phyloP scores from a whole-genome alignment of 495 filamentous ascomycete species.

The Podospora pseudoanserina region DNA sequence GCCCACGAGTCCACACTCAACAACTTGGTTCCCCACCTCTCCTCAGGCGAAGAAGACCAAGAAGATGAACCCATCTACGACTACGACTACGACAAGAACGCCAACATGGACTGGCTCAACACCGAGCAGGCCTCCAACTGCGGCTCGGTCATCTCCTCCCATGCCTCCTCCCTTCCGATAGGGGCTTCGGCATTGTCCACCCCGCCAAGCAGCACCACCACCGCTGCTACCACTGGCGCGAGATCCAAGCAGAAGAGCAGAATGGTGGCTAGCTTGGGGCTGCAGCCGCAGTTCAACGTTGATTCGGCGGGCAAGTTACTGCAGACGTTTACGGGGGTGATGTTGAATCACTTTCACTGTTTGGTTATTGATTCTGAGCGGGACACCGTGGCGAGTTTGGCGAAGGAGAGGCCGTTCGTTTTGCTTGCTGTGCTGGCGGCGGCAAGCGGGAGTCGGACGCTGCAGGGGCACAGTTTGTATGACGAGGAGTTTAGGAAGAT shows the following conservation, averaged over 20 bases:
- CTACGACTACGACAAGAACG: conserved; percentile 9
- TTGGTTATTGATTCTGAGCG: conserved; percentile 30
- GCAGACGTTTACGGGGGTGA: conserved; percentile 32
- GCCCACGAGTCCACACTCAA: conserved; percentile 38
- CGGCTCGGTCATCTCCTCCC: conserved; percentile 21
- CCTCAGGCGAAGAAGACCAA: conserved; percentile 21
- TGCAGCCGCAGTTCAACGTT: conserved; percentile 48
- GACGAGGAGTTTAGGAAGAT: conserved; percentile 51
- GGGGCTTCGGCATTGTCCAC: conserved; percentile 35
- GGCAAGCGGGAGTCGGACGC: conserved; percentile 38
- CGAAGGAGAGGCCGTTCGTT: conserved; percentile 40
- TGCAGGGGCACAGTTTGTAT: conserved; percentile 46
- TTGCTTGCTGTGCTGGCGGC: conserved; percentile 45
- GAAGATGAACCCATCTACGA: conserved; percentile 7
- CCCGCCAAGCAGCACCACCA: conserved; percentile 24
- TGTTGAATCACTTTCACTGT: conserved; percentile 42
- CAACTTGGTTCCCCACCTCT: conserved; percentile 27
- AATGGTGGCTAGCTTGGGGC: conserved; percentile 28
- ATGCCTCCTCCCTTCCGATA: conserved; percentile 30
- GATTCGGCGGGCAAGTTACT: conserved; percentile 43
- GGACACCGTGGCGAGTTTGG: conserved; percentile 36
- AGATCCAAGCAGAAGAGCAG: conserved; percentile 1
- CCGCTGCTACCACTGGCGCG: not conserved
- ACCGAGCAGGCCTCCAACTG: conserved; percentile 5
- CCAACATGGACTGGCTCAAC: conserved; percentile 19